These are phyloP conservation scores for Wickerhamiella azyma DNA, from an alignment of 805 yeast species.

Conservation along the genomic window DNA sequence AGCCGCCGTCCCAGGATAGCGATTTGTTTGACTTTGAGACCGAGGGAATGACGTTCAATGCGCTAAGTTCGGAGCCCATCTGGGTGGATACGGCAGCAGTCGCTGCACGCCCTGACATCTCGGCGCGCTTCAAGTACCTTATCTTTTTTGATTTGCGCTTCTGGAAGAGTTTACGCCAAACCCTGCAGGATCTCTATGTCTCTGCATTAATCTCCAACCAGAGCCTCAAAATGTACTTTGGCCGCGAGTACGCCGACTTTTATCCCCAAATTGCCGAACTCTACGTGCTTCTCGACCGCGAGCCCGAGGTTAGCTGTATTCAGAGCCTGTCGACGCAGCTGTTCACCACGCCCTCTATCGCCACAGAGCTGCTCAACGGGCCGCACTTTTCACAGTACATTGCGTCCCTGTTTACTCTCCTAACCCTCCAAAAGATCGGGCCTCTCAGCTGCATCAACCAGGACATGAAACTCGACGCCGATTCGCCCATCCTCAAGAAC, in stretches of 20 bases:
- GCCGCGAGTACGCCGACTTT: constrained; percentile 70
- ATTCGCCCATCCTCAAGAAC: constrained; percentile 38
- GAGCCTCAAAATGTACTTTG: constrained; percentile 42
- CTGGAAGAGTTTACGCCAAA: constrained; percentile 47
- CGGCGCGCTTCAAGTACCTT: constrained; percentile 39
- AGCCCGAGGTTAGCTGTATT: constrained; percentile 71
- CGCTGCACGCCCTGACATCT: not conserved
- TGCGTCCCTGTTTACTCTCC: constrained; percentile 47
- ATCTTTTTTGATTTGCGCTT: constrained; percentile 56
- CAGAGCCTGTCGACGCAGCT: constrained; percentile 68
- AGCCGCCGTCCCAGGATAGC: constrained; percentile 7
- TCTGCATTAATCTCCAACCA: constrained; percentile 49
- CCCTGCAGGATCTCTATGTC: constrained; percentile 51
- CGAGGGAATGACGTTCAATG: constrained; percentile 1
- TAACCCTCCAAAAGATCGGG: constrained; percentile 39
- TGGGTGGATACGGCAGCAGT: not conserved
- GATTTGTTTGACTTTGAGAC: not conserved
- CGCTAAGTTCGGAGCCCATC: not conserved
- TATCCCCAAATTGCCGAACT: constrained; percentile 64
- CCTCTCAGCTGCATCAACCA: constrained; percentile 30
- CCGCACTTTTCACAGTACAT: constrained; percentile 52
- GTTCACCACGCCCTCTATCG: constrained; percentile 77
- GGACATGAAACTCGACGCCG: constrained; percentile 12
- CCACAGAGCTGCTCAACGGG: constrained; percentile 45
- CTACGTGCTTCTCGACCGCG: constrained; percentile 64